Percentiles rank a stretch among this genome's conserved stretches.
Conservation (phyloP, 2,329 filamentous ascomycete species). For the Sclerotinia spermophila region DNA sequence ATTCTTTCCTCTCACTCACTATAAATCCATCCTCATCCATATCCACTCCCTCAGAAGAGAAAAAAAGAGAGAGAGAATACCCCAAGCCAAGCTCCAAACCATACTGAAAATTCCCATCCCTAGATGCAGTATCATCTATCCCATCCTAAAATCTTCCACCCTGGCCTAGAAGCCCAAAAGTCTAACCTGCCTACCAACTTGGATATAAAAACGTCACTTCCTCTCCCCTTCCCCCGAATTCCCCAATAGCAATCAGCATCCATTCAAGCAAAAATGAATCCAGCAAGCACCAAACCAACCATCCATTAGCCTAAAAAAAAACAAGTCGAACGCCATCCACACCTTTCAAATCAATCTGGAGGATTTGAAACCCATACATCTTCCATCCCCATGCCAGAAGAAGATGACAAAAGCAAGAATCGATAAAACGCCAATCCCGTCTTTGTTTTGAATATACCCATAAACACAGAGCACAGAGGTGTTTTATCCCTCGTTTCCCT, state of each 20-base stretch:
- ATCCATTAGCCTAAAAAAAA: background rate
- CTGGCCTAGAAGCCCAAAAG: slow-evolving; percentile 1
- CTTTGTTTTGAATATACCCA: slow-evolving; percentile 15
- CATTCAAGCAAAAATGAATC: background rate
- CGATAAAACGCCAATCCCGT: slow-evolving; percentile 5
- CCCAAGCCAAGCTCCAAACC: slow-evolving; percentile 9
- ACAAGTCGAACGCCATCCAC: slow-evolving; percentile 1
- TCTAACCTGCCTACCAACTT: background rate
- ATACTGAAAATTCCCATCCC: background rate
- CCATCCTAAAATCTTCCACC: background rate
- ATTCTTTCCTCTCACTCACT: background rate
- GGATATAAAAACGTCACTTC: slow-evolving; percentile 8
- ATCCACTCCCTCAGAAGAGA: background rate
- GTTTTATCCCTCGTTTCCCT: slow-evolving; percentile 9
- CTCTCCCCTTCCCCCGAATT: background rate
- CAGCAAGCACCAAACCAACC: slow-evolving; percentile 6
- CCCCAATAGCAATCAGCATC: slow-evolving; percentile 6
- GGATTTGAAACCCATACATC: background rate
- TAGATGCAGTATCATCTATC: background rate
- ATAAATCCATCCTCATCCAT: background rate
- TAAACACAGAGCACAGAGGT: slow-evolving; percentile 19
- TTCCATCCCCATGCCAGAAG: slow-evolving; percentile 8
- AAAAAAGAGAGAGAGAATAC: background rate
- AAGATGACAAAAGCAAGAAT: background rate
- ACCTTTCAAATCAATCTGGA: background rate